A percentile compares a stretch with the other conserved stretches of the same genome.
Conservation (phyloP, 495 filamentous ascomycete genomes). For the Parathielavia hyrcaniae region DNA sequence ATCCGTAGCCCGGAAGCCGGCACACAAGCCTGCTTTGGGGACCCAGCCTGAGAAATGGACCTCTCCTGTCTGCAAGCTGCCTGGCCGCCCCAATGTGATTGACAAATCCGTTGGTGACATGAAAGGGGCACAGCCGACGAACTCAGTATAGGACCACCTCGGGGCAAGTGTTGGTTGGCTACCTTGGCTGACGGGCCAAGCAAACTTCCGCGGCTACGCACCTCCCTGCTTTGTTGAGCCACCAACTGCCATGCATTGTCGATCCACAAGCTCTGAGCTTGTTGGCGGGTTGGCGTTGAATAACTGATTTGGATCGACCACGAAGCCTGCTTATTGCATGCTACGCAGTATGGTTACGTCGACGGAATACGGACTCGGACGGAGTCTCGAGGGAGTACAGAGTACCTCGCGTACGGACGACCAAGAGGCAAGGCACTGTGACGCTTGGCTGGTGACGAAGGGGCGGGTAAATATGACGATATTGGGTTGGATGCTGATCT, state of each 20-base stretch:
- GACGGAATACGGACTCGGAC: too few relatives aligned
- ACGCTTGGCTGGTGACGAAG: too few relatives aligned
- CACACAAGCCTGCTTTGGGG: too few relatives aligned
- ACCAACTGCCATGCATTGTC: slow-evolving; percentile 8
- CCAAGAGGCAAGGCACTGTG: too few relatives aligned
- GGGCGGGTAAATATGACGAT: neutral
- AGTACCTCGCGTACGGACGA: too few relatives aligned
- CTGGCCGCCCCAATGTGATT: neutral
- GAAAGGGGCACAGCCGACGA: slow-evolving; percentile 5
- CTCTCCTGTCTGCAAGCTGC: neutral
- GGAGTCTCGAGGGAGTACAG: too few relatives aligned
- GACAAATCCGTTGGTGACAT: slow-evolving; percentile 2
- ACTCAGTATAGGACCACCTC: neutral
- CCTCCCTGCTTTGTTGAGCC: slow-evolving; percentile 5
- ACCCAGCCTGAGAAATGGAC: neutral
- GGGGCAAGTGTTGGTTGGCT: slow-evolving; percentile 8
- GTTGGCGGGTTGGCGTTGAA: neutral
- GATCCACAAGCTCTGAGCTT: neutral
- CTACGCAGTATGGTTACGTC: neutral
- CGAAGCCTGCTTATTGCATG: too few relatives aligned
- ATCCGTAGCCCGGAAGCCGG: neutral
- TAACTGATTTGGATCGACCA: too few relatives aligned
- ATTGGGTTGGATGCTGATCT: neutral
- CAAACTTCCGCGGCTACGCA: slow-evolving; percentile 13
- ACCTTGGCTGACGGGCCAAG: slow-evolving; percentile 9